Conservation (phyloP, 2,329 filamentous ascomycete species). For the Aureobasidium sp. region DNA sequence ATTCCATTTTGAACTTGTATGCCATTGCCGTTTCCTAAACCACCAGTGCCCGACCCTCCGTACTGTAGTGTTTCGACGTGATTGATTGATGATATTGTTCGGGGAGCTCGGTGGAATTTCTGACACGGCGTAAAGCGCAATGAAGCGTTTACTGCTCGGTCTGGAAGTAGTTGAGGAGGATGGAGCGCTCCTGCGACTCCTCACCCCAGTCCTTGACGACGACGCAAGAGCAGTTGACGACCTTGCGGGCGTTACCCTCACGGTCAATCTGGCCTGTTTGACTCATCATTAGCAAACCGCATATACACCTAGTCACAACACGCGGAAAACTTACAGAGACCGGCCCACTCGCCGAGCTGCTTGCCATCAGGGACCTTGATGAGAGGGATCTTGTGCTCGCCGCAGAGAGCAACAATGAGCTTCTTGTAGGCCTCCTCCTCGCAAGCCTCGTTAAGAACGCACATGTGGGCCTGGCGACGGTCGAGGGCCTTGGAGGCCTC, state of each 20-base stretch:
- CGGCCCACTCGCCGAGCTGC: constrained; percentile 99
- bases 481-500: constrained; percentile 99
- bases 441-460: constrained; percentile 98
- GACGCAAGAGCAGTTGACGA: constrained; percentile 99
- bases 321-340: constrained; percentile 73
- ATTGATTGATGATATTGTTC: not conserved
- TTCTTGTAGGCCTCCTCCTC: constrained; percentile 99
- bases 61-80: not conserved
- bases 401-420: constrained; percentile 96
- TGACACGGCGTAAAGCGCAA: constrained; percentile 5
- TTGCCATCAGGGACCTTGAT: constrained; percentile 99
- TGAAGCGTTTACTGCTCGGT: constrained; percentile 52
- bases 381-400: constrained; percentile 98
- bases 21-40: not conserved
- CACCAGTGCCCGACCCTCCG: constrained; percentile 6
- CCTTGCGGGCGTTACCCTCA: constrained; percentile 98
- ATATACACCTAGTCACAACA: not conserved
- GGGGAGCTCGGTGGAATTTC: not conserved
- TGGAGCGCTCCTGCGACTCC: constrained; percentile 97
- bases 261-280: constrained; percentile 86
- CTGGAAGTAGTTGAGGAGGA: constrained; percentile 99
- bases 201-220: constrained; percentile 99
- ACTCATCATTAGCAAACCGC: constrained; percentile 7
- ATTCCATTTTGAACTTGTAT: constrained; percentile 12
- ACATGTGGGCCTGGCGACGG: constrained; percentile 98